Evolutionary conservation across 495 filamentous ascomycete species (phyloP), one percentile per base, ranked within the genome.

Genomic region (Hypoxylon fuscum): DNA sequence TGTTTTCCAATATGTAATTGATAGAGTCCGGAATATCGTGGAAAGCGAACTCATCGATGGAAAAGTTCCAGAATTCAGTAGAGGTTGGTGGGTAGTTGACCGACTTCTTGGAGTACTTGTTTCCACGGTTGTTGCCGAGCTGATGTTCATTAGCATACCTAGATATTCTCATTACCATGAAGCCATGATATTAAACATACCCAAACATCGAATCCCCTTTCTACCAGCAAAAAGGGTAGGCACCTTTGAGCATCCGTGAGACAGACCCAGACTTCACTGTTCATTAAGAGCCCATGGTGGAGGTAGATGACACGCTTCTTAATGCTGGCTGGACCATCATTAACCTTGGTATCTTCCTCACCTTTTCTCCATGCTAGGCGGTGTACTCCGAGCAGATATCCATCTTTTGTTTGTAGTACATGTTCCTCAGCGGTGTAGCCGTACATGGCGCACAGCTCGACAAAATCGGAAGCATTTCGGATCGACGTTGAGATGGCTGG

Each of bases 31-130:
- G 95, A 49, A 98, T 97, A 76, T 98, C 95, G 68, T 97, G 86
- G 71, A 98, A 96, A 38, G 95, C 95, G 73, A 98, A 98, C 72
- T 98, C 89, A 68, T 98, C 95, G 68, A 98, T 96, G 8, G 90
- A 96, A 59, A 98, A 98, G 75, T 97, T 86, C 95, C 95, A 98
- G 68, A 98, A 98, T 23, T 85, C 80, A 27, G 82, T 83, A 0
- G 88, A 87, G 6, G 85, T 85, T 0, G 95, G 93, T 5, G 92
- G 87, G 48, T 77, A 81, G 34, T 85, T 78, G 31, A 90, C 82
- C 0, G 87, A 94, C 73, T 98, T 98, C 73, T 98, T 98, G 23
- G 92, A 95, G 73, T 98, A 98, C 68, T 98, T 98, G 79, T 98
- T 98, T 18, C 95, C 95, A 5, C 95, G 85, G 68, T 98, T 98